A percentile compares a stretch with the other conserved stretches of the same genome.
Evolutionary conservation across 768 basidiomycete species (phyloP).

Genomic region (Collybia sordida): DNA sequence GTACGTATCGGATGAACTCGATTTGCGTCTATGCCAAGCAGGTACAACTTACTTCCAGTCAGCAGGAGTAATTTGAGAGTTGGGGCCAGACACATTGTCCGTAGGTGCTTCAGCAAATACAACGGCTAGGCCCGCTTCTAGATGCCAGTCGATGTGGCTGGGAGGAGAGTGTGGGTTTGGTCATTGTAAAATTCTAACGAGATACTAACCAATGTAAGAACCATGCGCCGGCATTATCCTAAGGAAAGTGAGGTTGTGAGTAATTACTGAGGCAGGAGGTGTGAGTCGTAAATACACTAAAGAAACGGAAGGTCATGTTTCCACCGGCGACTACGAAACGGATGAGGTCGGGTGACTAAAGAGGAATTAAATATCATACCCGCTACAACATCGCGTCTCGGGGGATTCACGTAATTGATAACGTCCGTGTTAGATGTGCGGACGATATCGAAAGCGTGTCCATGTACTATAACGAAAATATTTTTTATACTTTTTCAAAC

Average conservation of each 20-base stretch:
- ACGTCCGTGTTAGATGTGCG: slow-evolving; percentile 10
- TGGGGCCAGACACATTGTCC: slow-evolving; percentile 15
- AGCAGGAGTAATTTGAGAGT: slow-evolving; percentile 14
- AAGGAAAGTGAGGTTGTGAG: slow-evolving; percentile 11
- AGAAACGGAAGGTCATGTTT: slow-evolving; percentile 46
- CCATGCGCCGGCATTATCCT: slow-evolving; percentile 53
- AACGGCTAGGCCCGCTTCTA: slow-evolving; percentile 39
- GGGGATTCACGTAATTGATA: slow-evolving; percentile 13
- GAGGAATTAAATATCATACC: slow-evolving; percentile 3
- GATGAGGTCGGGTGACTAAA: background rate
- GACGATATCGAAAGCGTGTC: slow-evolving; percentile 14
- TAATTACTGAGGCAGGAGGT: background rate
- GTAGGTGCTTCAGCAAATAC: slow-evolving; percentile 32
- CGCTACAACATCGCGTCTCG: slow-evolving; percentile 14
- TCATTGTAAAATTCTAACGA: too few relatives aligned
- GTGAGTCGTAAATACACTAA: slow-evolving; percentile 4
- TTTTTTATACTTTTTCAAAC: too few relatives aligned
- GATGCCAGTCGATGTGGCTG: slow-evolving; percentile 54
- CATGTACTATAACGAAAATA: slow-evolving; percentile 8
- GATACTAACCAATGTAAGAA: slow-evolving; percentile 41
- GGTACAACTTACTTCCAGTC: slow-evolving; percentile 12
- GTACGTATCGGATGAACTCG: background rate
- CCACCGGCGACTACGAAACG: slow-evolving; percentile 17
- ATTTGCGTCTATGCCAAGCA: background rate
- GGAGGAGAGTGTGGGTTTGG: background rate